These are phyloP conservation scores for Geotrichum klebahnii DNA, from an alignment of 1,139 yeast species.

Conservation along the genomic window DNA sequence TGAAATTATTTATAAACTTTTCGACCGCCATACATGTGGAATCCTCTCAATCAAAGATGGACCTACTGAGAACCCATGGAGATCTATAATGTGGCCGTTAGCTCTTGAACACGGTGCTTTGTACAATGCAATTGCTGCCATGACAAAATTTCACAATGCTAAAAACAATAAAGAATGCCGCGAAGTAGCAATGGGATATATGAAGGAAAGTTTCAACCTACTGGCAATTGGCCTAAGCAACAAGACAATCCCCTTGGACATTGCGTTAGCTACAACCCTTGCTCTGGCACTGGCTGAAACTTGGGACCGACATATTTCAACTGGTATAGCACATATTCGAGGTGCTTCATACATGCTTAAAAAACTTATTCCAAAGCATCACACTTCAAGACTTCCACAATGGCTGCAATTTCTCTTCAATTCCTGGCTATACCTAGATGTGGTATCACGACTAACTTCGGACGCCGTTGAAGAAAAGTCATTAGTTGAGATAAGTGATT, in stretches of 20 bases:
- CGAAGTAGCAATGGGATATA: constrained; percentile 51
- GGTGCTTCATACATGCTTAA: constrained; percentile 62
- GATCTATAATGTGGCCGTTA: constrained; percentile 54
- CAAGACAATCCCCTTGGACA: constrained; percentile 54
- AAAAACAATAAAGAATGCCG: constrained; percentile 46
- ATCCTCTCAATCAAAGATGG: constrained; percentile 64
- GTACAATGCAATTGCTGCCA: constrained; percentile 59
- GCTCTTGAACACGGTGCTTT: constrained; percentile 53
- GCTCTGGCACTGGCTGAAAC: constrained; percentile 62
- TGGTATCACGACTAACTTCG: constrained; percentile 60
- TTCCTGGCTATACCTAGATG: constrained; percentile 64
- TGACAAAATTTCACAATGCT: constrained; percentile 63
- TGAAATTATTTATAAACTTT: constrained; percentile 38
- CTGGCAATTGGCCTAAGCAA: constrained; percentile 54
- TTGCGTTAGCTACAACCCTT: constrained; percentile 61
- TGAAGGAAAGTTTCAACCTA: constrained; percentile 57
- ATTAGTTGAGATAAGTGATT: constrained; percentile 22
- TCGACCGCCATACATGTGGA: constrained; percentile 49
- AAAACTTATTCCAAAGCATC: constrained; percentile 25
- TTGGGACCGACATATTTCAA: constrained; percentile 63
- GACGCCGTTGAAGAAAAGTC: constrained; percentile 43
- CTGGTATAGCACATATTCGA: constrained; percentile 63
- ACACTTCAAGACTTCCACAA: constrained; percentile 26
- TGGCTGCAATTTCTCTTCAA: constrained; percentile 54
- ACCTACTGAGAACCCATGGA: constrained; percentile 64